Base-by-base conservation (phyloP, 192 early-diverging fungal species). In the Kappamyces sp. region DNA sequence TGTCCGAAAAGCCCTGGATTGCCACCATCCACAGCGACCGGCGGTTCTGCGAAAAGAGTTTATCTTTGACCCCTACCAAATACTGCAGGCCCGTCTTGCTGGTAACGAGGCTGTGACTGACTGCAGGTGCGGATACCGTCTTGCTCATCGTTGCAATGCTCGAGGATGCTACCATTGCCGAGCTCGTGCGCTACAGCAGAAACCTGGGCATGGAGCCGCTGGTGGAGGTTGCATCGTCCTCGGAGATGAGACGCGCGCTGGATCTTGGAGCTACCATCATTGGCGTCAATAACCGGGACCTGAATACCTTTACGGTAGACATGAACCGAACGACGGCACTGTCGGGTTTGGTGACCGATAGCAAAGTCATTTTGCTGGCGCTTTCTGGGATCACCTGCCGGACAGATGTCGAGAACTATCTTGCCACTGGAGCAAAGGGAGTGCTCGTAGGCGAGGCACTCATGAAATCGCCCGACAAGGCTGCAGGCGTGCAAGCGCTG, bases 21-120 rank as follows among this genome's bases (percentile, higher is more conserved):
- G 59, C 4, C 40, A 81, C 8, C 15, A 72, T 1, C 76, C 80
- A 7, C 77, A 89, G 61, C 79, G 91, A 0, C 97, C 97, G 5
- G 93, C 93, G 4, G 81, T 99, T 0, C 81, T 99, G 32, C 84
- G 95, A 62, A 99, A 99, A 59, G 97, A 99, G 55, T 99, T 99
- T 65, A 80, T 99, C 58, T 83, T 98, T 30, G 90, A 93, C 54
- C 75, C 72, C n/a, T 99, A 97, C 73, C 94, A 97, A 68, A 90
- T 99, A 40, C 70, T 91, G 40, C 95, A 99, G 76, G 95, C 93
- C 3, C 80, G 95, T n/a, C 69, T 96, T 40, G 81, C 74, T 40
- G 96, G 96, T 52, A 94, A 94, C n/a, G 94, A 99, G 62, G 90
- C 90, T 0, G 78, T 99, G 2, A 74, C 96, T 40, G 72, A 98